A percentile compares a stretch with the other conserved stretches of the same genome.
Evolutionary conservation across 2,329 filamentous ascomycete genomes (phyloP).

Genomic region (Allantophomopsis lycopodina): DNA sequence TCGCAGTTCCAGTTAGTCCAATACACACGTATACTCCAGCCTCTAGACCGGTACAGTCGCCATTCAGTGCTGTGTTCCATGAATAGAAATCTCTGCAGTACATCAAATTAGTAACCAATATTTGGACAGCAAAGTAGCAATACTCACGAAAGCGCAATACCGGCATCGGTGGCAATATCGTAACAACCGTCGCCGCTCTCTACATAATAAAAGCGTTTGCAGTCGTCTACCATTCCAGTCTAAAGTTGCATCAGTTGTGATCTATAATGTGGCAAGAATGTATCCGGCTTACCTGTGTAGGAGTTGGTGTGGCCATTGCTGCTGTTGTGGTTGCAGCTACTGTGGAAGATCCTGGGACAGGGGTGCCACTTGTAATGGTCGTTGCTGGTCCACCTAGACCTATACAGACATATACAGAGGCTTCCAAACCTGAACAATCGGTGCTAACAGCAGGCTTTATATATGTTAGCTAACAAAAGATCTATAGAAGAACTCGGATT

Average conservation of each 20-base stretch:
- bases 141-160: background rate
- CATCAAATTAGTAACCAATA: no score
- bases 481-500: no score
- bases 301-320: no score
- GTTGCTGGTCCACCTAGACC: background rate
- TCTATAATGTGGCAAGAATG: no score
- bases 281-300: no score
- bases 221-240: no score
- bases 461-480: no score
- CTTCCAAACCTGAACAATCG: slow-evolving; percentile 7
- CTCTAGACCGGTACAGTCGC: slow-evolving; percentile 7
- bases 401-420: slow-evolving; percentile 6
- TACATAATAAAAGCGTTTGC: no score
- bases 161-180: background rate
- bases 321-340: no score
- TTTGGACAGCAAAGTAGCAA: no score
- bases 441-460: slow-evolving; percentile 1
- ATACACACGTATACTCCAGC: slow-evolving; percentile 6
- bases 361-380: background rate
- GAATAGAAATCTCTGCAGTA: background rate
- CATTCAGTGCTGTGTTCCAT: slow-evolving; percentile 4
- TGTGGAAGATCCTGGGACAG: background rate
- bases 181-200: no score
- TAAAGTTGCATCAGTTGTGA: no score
- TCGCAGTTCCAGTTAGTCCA: background rate